Evolutionary conservation across 1,284 basidiomycete genomes (phyloP).

Genomic region (Wallemia ichthyophaga): DNA sequence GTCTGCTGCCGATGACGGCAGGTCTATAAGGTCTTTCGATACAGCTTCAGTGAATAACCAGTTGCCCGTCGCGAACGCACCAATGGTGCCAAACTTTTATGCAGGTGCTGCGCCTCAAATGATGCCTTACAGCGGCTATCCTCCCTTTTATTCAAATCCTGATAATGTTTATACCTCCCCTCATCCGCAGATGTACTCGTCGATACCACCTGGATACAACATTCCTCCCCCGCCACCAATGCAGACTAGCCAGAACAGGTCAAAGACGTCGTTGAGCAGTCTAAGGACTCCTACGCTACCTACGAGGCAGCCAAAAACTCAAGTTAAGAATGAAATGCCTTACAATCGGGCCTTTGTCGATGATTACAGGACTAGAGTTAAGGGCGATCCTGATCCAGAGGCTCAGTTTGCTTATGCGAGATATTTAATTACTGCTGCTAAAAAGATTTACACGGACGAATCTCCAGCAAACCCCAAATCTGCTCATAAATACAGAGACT

Average conservation of each 20-base stretch:
- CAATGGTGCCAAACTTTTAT: not conserved
- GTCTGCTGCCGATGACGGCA: not conserved
- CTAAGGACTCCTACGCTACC: not conserved
- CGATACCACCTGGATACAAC: not conserved
- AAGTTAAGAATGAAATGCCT: slow-evolving; percentile 31
- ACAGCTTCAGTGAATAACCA: not conserved
- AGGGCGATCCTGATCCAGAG: slow-evolving; percentile 89
- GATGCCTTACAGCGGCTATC: not conserved
- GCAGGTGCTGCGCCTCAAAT: not conserved
- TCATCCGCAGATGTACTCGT: not conserved
- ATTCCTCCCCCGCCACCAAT: not conserved
- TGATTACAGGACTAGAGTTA: slow-evolving; percentile 84
- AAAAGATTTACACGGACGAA: slow-evolving; percentile 48
- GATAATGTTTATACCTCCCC: not conserved
- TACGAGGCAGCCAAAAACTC: not conserved
- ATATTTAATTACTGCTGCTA: slow-evolving; percentile 96
- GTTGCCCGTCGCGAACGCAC: not conserved
- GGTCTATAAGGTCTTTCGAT: not conserved
- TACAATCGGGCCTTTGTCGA: slow-evolving; percentile 93
- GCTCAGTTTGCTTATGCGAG: slow-evolving; percentile 94
- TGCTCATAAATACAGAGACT: slow-evolving; percentile 58
- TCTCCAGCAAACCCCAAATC: slow-evolving; percentile 18
- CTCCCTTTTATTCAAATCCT: not conserved
- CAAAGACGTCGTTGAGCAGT: not conserved
- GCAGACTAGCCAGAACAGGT: not conserved